These are phyloP conservation scores for Candida cerambycidarum DNA, from an alignment of 805 yeast species.

Conservation along the genomic window DNA sequence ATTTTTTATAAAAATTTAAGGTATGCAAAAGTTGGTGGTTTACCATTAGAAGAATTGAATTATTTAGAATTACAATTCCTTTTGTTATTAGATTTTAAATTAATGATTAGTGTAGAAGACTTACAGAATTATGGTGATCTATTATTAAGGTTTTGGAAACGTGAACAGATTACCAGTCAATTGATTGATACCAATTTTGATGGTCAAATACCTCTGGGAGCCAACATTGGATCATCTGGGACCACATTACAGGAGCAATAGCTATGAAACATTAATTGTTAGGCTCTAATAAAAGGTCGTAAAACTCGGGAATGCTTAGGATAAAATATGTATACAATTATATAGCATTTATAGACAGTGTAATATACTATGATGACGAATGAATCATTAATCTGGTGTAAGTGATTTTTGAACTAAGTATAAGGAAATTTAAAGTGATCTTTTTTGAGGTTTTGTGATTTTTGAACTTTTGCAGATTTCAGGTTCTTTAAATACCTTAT, in stretches of 20 bases:
- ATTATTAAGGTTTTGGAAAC: slow-evolving; percentile 77
- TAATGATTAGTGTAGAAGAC: slow-evolving; percentile 87
- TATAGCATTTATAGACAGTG: slow-evolving; percentile 5
- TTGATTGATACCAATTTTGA: slow-evolving; percentile 18
- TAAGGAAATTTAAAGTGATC: too few relatives aligned
- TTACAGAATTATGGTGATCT: slow-evolving; percentile 87
- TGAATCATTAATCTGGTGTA: background rate
- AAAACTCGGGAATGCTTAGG: background rate
- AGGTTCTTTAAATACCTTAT: too few relatives aligned
- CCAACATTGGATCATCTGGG: background rate
- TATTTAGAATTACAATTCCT: slow-evolving; percentile 89
- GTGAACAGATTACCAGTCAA: slow-evolving; percentile 56
- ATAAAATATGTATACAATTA: background rate
- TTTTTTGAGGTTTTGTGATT: too few relatives aligned
- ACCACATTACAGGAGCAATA: too few relatives aligned
- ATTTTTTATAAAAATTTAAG: slow-evolving; percentile 92
- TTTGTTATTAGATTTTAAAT: slow-evolving; percentile 77
- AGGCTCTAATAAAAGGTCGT: too few relatives aligned
- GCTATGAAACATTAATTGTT: too few relatives aligned
- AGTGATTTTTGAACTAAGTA: too few relatives aligned
- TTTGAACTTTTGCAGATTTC: too few relatives aligned
- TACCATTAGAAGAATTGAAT: slow-evolving; percentile 89
- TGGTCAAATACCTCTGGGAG: slow-evolving; percentile 3
- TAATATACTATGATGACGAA: background rate
- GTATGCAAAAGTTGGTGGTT: slow-evolving; percentile 94